Evolutionary conservation across 257 asterid species (phyloP).

Genomic region (Solanum lycopersicoides): DNA sequence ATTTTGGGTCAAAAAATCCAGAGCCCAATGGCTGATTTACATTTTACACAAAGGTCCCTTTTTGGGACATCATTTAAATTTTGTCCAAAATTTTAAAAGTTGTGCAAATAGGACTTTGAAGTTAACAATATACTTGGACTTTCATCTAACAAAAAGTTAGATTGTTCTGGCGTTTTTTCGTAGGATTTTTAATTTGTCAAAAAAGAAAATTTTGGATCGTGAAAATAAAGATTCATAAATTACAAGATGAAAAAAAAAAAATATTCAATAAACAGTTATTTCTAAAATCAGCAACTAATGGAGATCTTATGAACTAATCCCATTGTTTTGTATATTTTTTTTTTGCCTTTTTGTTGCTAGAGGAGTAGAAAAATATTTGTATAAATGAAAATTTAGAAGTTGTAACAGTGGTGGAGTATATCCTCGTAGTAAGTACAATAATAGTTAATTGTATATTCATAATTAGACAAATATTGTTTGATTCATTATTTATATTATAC

Average conservation of each 20-base stretch:
- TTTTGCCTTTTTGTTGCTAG: background rate
- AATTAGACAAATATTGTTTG: no score
- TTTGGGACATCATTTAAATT: background rate
- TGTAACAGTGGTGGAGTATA: background rate
- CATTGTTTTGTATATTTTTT: background rate
- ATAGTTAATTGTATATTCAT: background rate
- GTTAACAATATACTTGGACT: background rate
- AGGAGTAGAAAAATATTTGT: background rate
- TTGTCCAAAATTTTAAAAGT: background rate
- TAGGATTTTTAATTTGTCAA: no score
- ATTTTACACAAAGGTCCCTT: background rate
- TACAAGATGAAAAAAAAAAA: no score
- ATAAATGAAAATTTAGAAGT: no score
- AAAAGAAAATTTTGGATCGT: no score
- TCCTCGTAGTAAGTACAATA: no score
- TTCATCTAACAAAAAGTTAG: background rate
- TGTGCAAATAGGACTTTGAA: background rate
- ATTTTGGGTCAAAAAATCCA: background rate
- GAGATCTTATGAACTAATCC: background rate
- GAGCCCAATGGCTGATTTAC: background rate
- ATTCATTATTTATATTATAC: background rate
- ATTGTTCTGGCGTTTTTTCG: no score
- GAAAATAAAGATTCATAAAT: no score
- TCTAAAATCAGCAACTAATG: no score
- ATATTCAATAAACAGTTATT: no score